phyloP scores from a whole-genome alignment of 345 rosid species.

The Eucalyptus shirleyi region DNA sequence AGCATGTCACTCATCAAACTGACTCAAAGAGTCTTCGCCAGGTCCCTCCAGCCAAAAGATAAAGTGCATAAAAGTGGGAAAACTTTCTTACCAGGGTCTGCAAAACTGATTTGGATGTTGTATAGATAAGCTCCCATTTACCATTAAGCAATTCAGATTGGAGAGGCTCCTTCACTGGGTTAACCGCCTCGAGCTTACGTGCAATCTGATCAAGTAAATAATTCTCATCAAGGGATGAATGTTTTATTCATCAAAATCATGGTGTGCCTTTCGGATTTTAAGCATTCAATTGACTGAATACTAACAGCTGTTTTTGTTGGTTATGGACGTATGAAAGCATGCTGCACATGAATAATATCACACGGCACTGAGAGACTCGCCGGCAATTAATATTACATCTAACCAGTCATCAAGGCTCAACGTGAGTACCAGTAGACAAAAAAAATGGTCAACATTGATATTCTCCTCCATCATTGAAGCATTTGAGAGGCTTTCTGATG shows the following conservation, averaged over 20 bases:
- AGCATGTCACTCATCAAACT: neutral
- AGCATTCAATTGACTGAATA: neutral
- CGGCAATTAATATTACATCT: neutral
- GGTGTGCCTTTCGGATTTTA: neutral
- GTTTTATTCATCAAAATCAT: neutral
- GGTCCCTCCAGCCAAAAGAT: neutral
- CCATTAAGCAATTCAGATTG: conserved; percentile 66
- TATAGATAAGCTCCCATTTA: conserved; percentile 90
- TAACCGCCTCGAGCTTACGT: conserved; percentile 64
- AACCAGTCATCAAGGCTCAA: neutral
- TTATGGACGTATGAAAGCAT: neutral
- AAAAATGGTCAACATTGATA: neutral
- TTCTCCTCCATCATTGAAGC: neutral
- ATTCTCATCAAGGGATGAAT: neutral
- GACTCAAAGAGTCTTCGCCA: neutral
- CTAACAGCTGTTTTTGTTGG: neutral
- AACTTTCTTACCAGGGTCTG: conserved; percentile 43
- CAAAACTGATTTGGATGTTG: conserved; percentile 71
- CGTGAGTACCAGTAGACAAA: neutral
- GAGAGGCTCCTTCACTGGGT: conserved; percentile 57
- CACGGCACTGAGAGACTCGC: neutral
- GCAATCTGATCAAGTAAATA: conserved; percentile 31
- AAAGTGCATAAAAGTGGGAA: neutral
- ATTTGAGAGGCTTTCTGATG: neutral
- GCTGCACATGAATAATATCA: neutral